Conservation (phyloP, 768 basidiomycete genomes). For the Daedaleopsis nitida region DNA sequence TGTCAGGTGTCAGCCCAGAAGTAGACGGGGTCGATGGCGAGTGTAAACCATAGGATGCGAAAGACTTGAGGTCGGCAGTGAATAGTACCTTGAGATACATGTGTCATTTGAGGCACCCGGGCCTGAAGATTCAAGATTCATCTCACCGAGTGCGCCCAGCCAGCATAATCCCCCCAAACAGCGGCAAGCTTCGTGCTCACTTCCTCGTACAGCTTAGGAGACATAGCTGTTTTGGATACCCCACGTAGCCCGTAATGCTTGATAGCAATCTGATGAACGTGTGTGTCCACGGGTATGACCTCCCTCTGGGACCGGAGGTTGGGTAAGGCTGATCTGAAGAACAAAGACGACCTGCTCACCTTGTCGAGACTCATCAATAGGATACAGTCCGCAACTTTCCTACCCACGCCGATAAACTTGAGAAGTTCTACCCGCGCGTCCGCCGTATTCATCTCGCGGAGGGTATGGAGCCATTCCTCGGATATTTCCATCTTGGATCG, state of each 20-base stretch:
- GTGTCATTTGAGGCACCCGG: not conserved
- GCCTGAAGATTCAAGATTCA: not conserved
- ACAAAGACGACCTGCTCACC: slow-evolving; percentile 42
- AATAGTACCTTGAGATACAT: slow-evolving; percentile 34
- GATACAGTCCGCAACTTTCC: slow-evolving; percentile 96
- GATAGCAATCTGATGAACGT: slow-evolving; percentile 86
- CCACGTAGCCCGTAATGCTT: slow-evolving; percentile 74
- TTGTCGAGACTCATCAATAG: slow-evolving; percentile 92
- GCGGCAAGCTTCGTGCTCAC: slow-evolving; percentile 59
- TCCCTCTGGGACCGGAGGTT: slow-evolving; percentile 52
- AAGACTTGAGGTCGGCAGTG: slow-evolving; percentile 41
- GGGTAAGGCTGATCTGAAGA: too few relatives aligned
- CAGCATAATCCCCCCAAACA: slow-evolving; percentile 84
- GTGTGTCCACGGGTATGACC: slow-evolving; percentile 94
- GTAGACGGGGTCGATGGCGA: slow-evolving; percentile 21
- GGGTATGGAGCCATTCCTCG: slow-evolving; percentile 59
- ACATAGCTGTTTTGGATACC: slow-evolving; percentile 59
- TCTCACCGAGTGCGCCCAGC: slow-evolving; percentile 87
- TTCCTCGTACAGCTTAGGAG: slow-evolving; percentile 74
- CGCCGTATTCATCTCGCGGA: slow-evolving; percentile 51
- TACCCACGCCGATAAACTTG: slow-evolving; percentile 86
- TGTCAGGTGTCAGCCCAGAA: slow-evolving; percentile 7
- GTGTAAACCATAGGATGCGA: slow-evolving; percentile 33
- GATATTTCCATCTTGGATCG: slow-evolving; percentile 43
- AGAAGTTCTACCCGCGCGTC: slow-evolving; percentile 76